Base-by-base conservation (phyloP, 352 stramenopile species). In the Phytophthora cajani region DNA sequence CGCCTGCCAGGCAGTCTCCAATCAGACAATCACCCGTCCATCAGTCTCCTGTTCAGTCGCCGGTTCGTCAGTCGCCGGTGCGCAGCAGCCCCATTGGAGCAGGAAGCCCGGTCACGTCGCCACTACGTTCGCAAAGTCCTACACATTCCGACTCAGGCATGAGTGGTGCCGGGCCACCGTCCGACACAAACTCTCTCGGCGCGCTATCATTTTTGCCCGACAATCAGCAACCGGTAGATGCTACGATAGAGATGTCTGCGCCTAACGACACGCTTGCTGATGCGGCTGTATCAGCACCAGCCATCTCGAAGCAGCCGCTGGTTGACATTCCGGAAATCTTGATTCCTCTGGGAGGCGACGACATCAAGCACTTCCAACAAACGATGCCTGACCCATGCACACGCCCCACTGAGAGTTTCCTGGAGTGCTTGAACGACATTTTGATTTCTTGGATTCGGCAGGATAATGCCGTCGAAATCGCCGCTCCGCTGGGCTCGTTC, bases 391-490 rank as follows among this genome's bases (percentile, higher is more conserved):
- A 90, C 32, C 85, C 85, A 5, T 87, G 77, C 32, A 87, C 78
- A 10, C 73, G 81, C 23, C 85, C 85, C 0, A 88, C 85, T 0
- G 85, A 94, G 58, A 84, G 80, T 23, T 95, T 95, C 53, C 54
- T 95, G 19, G 85, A 93, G 66, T 91, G 81, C 8, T 71, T 94
- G 40, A 94, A 94, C 59, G 87, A 94, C 59, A 90, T 94, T 71
- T 69, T 94, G 19, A 92, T 92, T 69, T 92, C 80, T 32, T 94
- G 87, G 87, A 92, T 90, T 69, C 85, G 85, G 3, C 83, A 91
- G 74, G 77, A 89, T 38, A 95, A 91, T 52, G 84, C 84, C 1
- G 72, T 89, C 9, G 85, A 92, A 53, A 74, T 95, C 10, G 84
- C 85, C 42, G 74, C 74, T 12, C 69, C 80, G 1, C 61, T 94